phyloP scores from a whole-genome alignment of 345 rosid genomes.

The Clarkia xantiana region DNA sequence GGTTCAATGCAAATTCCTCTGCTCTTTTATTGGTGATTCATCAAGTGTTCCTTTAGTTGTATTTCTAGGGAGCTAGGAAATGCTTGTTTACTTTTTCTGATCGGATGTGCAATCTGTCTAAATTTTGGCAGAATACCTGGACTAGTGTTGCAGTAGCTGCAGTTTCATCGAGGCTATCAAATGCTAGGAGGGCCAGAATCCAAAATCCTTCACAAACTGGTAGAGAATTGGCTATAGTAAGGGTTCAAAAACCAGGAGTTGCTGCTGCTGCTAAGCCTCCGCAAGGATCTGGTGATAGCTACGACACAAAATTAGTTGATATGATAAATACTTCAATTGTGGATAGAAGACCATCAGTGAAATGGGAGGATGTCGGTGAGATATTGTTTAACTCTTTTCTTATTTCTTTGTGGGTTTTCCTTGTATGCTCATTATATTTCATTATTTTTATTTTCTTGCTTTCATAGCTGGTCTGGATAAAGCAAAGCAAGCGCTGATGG shows the following conservation, averaged over 20 bases:
- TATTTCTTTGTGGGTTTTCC: not conserved
- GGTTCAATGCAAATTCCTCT: too few species aligned
- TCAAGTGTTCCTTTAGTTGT: too few species aligned
- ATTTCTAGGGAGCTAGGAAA: not conserved
- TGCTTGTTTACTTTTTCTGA: slow-evolving; percentile 4
- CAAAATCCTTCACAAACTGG: slow-evolving; percentile 25
- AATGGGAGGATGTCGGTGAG: slow-evolving; percentile 98
- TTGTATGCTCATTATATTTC: too few species aligned
- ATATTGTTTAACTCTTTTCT: not conserved
- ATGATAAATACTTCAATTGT: slow-evolving; percentile 80
- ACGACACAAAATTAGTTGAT: slow-evolving; percentile 70
- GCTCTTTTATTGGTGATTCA: too few species aligned
- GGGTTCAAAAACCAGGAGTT: slow-evolving; percentile 30
- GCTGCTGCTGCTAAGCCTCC: slow-evolving; percentile 30
- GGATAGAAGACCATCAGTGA: slow-evolving; percentile 88
- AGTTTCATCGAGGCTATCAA: slow-evolving; percentile 32
- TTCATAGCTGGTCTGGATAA: slow-evolving; percentile 85
- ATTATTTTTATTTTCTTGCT: slow-evolving; percentile 7
- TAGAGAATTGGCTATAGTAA: slow-evolving; percentile 17
- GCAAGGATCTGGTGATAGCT: slow-evolving; percentile 43
- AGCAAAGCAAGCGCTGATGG: slow-evolving; percentile 88
- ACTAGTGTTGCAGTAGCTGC: slow-evolving; percentile 32
- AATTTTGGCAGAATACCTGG: slow-evolving; percentile 40
- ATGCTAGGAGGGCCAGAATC: slow-evolving; percentile 18
- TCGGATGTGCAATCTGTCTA: too few species aligned